Base-by-base conservation (phyloP, 2,329 filamentous ascomycete species). In the Verruconis gallopava region DNA sequence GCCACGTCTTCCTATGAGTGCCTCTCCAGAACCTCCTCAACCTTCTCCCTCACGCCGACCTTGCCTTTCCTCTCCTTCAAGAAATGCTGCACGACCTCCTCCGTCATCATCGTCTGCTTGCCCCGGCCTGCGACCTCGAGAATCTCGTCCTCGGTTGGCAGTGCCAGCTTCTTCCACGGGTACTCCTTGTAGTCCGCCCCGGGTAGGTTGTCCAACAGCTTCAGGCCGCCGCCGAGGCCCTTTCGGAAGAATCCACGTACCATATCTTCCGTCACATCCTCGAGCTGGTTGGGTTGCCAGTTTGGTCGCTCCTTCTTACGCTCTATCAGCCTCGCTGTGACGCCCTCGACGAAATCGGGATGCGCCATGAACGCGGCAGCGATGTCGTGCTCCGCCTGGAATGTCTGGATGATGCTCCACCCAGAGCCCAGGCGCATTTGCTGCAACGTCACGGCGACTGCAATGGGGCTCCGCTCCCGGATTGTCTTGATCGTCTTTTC, bases 271-370 rank as follows among this genome's bases (percentile, higher is more conserved):
- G 60, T 60, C 42, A 93, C 74, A 28, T 81, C 77, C n/a, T 75
- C 69, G 2, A 96, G 69, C 4, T 72, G 75, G 34, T 73, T 70
- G 3, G 86, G 88, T 48, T 80, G 61, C 91, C 91, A 98, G 47
- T 71, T 66, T 1, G 88, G 83, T 17, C 68, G 68, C 49, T 67
- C 67, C 40, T 73, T 64, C 35, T 72, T 71, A 63, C 85, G 85
- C 54, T 76, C 71, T 52, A 91, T 73, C 32, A 98, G 71, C 38
- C 81, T 73, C 18, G 85, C 80, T 40, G 76, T 76, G n/a, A 98
- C 89, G 42, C 91, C 91, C 63, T 93, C 85, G 34, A 78, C 78
- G 55, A 98, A 98, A 62, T 98, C 91, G 3, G 76, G 81, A 58
- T 91, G 81, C 44, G 72, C 71, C 89, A 98, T 96, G 67, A 98